A percentile compares a stretch with the other conserved stretches of the same genome.
Evolutionary conservation across 768 basidiomycete genomes (phyloP).

Genomic region (Suillus occidentalis): DNA sequence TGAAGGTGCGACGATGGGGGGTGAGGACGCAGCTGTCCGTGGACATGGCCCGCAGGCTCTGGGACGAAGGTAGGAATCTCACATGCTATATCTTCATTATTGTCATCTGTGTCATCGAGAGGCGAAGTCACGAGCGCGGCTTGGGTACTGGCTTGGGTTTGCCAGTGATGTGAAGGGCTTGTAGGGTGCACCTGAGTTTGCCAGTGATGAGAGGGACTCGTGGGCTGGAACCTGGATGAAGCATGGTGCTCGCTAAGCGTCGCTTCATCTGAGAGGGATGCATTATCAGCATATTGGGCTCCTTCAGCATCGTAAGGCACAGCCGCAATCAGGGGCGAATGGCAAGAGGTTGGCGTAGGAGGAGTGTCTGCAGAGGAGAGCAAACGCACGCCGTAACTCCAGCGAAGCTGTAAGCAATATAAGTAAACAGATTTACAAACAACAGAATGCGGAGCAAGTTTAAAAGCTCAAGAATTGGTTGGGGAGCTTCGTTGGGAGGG

Average conservation of each 20-base stretch:
- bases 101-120: background rate
- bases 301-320: background rate
- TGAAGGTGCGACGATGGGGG: background rate
- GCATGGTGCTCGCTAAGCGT: background rate
- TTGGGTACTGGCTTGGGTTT: background rate
- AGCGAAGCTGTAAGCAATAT: slow-evolving; percentile 60
- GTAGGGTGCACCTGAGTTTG: background rate
- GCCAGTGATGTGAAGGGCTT: background rate
- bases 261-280: slow-evolving; percentile 15
- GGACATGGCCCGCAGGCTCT: background rate
- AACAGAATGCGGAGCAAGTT: background rate
- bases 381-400: slow-evolving; percentile 90
- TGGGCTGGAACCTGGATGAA: background rate
- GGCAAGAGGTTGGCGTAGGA: slow-evolving; percentile 20
- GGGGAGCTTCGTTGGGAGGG: background rate
- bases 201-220: slow-evolving; percentile 1
- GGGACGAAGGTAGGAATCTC: background rate
- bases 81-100: background rate
- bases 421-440: background rate
- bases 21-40: background rate
- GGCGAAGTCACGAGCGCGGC: background rate
- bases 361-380: slow-evolving; percentile 67
- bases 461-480: background rate
- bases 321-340: background rate
- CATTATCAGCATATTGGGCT: background rate